These are phyloP conservation scores for Eutrema heterophyllum DNA, from an alignment of 345 rosid species.

Conservation along the genomic window DNA sequence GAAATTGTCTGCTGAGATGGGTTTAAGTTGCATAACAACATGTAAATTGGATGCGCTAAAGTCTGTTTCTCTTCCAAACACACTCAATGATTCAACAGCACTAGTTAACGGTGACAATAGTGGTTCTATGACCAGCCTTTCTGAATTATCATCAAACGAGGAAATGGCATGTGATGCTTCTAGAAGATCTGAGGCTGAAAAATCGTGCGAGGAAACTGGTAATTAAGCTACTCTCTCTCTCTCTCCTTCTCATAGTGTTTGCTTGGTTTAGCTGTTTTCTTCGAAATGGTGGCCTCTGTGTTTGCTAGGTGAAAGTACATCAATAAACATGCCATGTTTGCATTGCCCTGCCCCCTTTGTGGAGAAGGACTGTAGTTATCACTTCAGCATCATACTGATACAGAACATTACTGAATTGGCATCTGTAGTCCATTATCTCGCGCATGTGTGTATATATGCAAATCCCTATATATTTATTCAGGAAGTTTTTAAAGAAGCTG, in stretches of 20 bases:
- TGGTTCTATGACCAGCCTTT: slow-evolving; percentile 28
- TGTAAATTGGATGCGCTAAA: slow-evolving; percentile 87
- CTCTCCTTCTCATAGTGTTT: neutral
- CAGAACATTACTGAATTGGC: neutral
- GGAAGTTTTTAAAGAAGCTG: neutral
- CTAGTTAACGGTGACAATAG: slow-evolving; percentile 17
- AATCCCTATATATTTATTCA: neutral
- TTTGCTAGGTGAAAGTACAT: slow-evolving; percentile 3
- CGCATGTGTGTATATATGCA: neutral
- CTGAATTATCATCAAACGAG: slow-evolving; percentile 33
- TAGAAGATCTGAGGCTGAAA: slow-evolving; percentile 31
- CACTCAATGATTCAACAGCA: slow-evolving; percentile 28
- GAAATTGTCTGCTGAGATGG: slow-evolving; percentile 82
- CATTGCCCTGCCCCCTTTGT: neutral
- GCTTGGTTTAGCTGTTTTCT: neutral
- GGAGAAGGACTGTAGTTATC: neutral
- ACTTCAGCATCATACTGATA: neutral
- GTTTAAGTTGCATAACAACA: slow-evolving; percentile 73
- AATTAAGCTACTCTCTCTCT: slow-evolving; percentile 19
- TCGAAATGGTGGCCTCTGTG: neutral
- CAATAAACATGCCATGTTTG: neutral
- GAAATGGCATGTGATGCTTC: slow-evolving; percentile 23
- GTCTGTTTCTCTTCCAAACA: slow-evolving; percentile 56
- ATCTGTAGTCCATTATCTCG: neutral
- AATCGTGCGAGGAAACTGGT: slow-evolving; percentile 36